Conservation (phyloP, 202 grass and related monocot genomes). For the Hordeum pubiflorum region DNA sequence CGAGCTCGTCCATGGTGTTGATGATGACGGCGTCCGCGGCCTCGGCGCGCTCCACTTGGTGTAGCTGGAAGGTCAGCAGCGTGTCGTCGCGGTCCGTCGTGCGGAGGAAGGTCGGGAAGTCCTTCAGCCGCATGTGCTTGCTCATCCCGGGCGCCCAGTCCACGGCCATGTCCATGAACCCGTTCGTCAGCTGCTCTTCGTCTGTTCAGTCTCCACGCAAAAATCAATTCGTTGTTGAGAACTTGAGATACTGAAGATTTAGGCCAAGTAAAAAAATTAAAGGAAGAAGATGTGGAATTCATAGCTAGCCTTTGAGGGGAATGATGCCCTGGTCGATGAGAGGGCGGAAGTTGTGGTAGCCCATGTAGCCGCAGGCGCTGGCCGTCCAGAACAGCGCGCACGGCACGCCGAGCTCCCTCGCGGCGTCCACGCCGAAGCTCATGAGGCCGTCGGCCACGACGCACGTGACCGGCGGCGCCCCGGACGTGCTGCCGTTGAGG, state of each 20-base stretch:
- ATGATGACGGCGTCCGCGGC: background rate
- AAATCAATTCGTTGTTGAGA: too few species aligned
- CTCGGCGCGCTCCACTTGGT: conserved; percentile 4
- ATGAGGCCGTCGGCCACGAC: background rate
- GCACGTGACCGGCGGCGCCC: background rate
- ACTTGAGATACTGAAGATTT: background rate
- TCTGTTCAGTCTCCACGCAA: background rate
- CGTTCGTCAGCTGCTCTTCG: background rate
- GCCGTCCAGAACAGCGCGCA: background rate
- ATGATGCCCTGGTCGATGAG: background rate
- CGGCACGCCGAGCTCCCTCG: background rate
- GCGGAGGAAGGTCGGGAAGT: background rate
- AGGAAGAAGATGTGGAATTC: background rate
- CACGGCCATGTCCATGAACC: background rate
- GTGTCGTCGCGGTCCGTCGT: background rate
- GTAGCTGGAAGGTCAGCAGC: background rate
- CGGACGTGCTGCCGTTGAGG: background rate
- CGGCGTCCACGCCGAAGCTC: background rate
- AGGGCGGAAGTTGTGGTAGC: background rate
- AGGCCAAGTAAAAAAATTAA: background rate
- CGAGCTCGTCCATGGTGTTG: conserved; percentile 16
- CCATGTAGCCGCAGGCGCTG: background rate
- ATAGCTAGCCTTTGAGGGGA: background rate
- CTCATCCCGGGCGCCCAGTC: background rate
- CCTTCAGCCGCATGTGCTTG: conserved; percentile 8